Conservation (phyloP, 2,329 filamentous ascomycete genomes). For the Diaporthe australafricana region DNA sequence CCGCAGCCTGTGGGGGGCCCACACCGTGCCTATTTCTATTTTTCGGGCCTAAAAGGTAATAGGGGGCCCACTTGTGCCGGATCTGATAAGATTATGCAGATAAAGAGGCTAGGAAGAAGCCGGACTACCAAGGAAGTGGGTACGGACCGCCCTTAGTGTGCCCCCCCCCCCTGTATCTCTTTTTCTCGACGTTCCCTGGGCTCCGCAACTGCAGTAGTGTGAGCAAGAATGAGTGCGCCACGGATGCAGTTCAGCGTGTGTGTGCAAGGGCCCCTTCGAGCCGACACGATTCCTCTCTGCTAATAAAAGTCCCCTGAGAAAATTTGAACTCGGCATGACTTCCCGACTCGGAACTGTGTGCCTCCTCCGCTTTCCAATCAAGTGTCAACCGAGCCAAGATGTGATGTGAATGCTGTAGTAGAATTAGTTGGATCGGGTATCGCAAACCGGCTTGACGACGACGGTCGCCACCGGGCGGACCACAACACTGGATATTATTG, state of each 20-base stretch:
- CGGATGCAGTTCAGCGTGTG: too few species aligned
- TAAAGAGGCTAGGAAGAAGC: not conserved
- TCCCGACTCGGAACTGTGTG: not conserved
- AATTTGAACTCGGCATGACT: not conserved
- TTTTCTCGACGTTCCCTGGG: not conserved
- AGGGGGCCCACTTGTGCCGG: not conserved
- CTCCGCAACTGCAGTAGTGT: constrained; percentile 19
- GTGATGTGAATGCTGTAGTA: not conserved
- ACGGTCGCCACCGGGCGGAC: not conserved
- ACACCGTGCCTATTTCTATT: constrained; percentile 2
- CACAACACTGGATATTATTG: not conserved
- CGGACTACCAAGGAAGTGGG: not conserved
- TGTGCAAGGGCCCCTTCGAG: not conserved
- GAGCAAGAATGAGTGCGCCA: constrained; percentile 1
- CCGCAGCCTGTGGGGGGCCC: not conserved
- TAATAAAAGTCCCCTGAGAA: constrained; percentile 11
- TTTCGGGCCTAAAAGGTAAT: not conserved
- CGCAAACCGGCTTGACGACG: not conserved
- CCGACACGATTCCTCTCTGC: not conserved
- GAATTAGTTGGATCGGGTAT: not conserved
- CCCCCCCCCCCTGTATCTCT: not conserved
- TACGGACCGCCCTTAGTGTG: not conserved
- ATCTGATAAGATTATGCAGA: constrained; percentile 28
- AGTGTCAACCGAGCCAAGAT: not conserved
- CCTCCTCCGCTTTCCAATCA: not conserved